Evolutionary conservation across 192 early-diverging fungal genomes (phyloP), one percentile per base, ranked within the genome.

Genomic region (Coemansia sp.): DNA sequence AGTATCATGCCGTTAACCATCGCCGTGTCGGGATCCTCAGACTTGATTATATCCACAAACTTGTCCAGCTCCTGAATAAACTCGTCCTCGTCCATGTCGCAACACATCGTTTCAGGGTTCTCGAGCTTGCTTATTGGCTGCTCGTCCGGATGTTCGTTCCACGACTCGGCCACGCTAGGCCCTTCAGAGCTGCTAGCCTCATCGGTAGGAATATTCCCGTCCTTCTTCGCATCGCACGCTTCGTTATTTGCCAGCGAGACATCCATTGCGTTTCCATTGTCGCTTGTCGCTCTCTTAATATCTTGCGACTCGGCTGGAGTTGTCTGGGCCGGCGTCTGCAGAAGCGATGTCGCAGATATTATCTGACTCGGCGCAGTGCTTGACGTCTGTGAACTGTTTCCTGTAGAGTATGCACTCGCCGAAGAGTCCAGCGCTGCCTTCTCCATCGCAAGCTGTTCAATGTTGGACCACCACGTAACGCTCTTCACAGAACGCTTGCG

Each of bases 401-500:
- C 15, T n/a, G 41, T 43, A 11, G 41, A 43, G 41, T 43, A n/a
- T 1, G 41, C 15, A 11, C 41, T 43, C 41, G 41, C 12, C 41
- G 41, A 43, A 57, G 45, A 11, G 43, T 49, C 58, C 1, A 19
- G 47, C 6, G 56, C 43, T 11, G 53, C 15, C 49, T 73, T 76
- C 37, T 67, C 57, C 35, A 56, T 69, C 22, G 75, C 79, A 9
- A 76, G 48, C 62, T 54, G 72, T 45, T 96, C 94, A 45, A 98
- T 73, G 66, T 82, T 84, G 23, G 84, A 72, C 95, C 93, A 99
- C 58, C 86, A 76, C 32, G 89, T 87, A 47, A 93, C 87, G 58
- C 88, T 87, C 57, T 95, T 88, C 69, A 89, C 87, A 58, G 88
- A 84, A 66, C 87, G 89, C 73, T 89, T 90, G 24, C 89, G 87